Percentiles rank a stretch among this genome's conserved stretches.
Conservation (phyloP, 345 rosid genomes). For the Salix dunnii region DNA sequence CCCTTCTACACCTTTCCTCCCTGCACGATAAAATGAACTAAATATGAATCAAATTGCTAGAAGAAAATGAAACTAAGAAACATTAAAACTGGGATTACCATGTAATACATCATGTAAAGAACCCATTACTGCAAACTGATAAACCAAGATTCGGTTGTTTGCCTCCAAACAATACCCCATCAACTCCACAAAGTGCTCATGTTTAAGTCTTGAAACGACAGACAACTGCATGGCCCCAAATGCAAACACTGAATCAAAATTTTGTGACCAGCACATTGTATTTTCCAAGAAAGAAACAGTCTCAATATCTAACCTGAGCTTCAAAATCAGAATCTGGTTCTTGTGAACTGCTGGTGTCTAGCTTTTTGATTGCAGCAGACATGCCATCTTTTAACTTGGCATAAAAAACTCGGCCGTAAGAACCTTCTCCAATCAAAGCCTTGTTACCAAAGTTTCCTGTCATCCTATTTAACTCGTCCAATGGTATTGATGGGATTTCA, state of each 20-base stretch:
- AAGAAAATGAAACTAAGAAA: neutral
- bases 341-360: constrained; percentile 67
- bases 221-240: constrained; percentile 52
- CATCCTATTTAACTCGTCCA: constrained; percentile 63
- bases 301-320: constrained; percentile 53
- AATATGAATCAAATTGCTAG: neutral
- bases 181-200: constrained; percentile 81
- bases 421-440: constrained; percentile 93
- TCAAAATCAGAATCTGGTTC: constrained; percentile 83
- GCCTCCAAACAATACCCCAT: constrained; percentile 78
- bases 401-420: constrained; percentile 87
- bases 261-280: neutral
- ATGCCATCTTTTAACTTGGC: constrained; percentile 52
- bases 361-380: constrained; percentile 78
- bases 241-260: neutral
- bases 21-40: constrained; percentile 27
- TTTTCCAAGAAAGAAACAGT: neutral
- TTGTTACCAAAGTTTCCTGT: constrained; percentile 69
- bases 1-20: constrained; percentile 92
- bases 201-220: constrained; percentile 76
- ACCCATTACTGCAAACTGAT: constrained; percentile 72
- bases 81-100: constrained; percentile 32
- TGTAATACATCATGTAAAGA: constrained; percentile 92
- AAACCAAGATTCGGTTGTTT: constrained; percentile 69
- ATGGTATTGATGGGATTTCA: constrained; percentile 58